Evolutionary conservation across 352 stramenopile species (phyloP), one percentile per base, ranked within the genome.

Genomic region (Plasmopara viticola): DNA sequence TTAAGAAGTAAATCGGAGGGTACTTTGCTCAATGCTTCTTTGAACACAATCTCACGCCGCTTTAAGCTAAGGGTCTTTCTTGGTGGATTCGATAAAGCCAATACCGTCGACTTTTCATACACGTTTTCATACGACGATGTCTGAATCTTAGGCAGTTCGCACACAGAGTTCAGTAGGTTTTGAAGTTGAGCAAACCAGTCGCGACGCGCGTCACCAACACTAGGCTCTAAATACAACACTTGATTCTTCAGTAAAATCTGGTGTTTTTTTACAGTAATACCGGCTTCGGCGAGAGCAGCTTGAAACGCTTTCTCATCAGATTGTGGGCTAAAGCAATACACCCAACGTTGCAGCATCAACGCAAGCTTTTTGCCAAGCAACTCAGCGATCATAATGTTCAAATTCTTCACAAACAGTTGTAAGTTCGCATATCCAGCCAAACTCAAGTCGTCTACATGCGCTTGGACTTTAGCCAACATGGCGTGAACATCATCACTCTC

Each of bases 161-260:
- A 98, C 0, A 98, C 83, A 35, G 95, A 94, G 44, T 91, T 96
- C 20, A 99, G 82, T 45, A 97, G 82, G 15, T 72, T 66, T 67
- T 99, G 94, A 31, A 99, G 81, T 52, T 97, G 72, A 15, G 86
- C 68, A 20, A 99, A 58, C 85, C 85, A 95, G 44, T 75, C 61
- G 0, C 80, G 80, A 50, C 91, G 83, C 30, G 95, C 94, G 43
- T 95, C 82, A 47, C 97, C 90, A 49, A 99, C 81, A 9, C 95
- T 94, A 35, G 97, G 97, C 17, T 92, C 87, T 28, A 98, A 79
- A 38, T 91, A 98, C 54, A 99, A 85, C 47, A 98, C 82, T 61
- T 98, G 95, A 64, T 98, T 98, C 44, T 95, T 91, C 20, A 99
- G 72, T 33, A 98, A 52, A 56, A 99, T 98, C 64, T 98, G 90